Base-by-base conservation (phyloP, 169 alveolate species). In the Miamiensis avidus region DNA sequence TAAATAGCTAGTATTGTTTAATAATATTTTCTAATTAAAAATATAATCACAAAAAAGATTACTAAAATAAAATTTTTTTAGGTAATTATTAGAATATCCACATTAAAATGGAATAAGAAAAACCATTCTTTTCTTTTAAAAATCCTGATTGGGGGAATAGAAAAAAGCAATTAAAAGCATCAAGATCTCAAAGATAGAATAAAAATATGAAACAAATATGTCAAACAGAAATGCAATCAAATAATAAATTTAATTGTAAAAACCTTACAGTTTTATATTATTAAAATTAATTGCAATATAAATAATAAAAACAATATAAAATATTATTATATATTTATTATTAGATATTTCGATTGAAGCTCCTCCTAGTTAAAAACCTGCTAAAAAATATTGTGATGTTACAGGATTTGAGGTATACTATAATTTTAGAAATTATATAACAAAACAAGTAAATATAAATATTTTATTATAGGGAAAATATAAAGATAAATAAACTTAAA, bases 301-400 rank as follows among this genome's bases (percentile, higher is more conserved):
- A 25, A 4, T 49, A 11, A 49, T 20, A 11, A 20, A 49, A 11
- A 11, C 4, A 49, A 11, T 49, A 11, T 49, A 49, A 11, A 11
- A 11, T 49, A 11, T 11, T 49, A 11, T 49, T 49, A 11, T 11
- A 11, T 49, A 11, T 49, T 49, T 11, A 11, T 49, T 49, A 49
- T 49, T 49, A 75, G 87, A 82, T 82, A 49, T 82, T 0, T 31
- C 82, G 74, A 82, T 82, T 33, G 87, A 82, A 29, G 87, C 87
- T 15, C 81, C 82, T 20, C 87, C 87, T 0, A 73, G 82, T 0
- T 75, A 73, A 0, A 82, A 82, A 29, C 87, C 87, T 33, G 82
- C 87, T n/a, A 72, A 72, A 49, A 82, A 64, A 75, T 82, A 82
- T 82, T 82, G 87, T 27, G 87, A 82, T 82, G 76, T 82, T n/a